These are phyloP conservation scores for Eucalyptus erythrocorys DNA, from an alignment of 345 rosid genomes.

Conservation along the genomic window DNA sequence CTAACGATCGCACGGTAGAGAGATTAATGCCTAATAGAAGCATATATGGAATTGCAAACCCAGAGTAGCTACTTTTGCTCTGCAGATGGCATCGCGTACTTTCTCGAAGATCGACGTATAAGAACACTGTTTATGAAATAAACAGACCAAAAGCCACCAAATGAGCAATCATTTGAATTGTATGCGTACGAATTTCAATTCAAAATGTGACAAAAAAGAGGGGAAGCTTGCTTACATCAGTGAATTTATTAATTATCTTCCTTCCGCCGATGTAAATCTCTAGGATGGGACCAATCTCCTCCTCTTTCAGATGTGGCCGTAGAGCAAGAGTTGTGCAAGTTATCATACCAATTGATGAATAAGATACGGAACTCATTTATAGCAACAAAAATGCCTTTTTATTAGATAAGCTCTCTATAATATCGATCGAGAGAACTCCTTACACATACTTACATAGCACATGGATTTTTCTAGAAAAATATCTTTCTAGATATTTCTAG, in stretches of 20 bases:
- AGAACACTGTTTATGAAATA: not conserved
- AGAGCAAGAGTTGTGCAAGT: not conserved
- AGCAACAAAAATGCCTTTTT: no score
- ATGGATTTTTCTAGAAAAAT: accelerated
- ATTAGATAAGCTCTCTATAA: not conserved
- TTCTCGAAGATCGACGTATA: not conserved
- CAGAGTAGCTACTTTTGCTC: not conserved
- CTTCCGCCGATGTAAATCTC: not conserved
- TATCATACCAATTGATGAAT: not conserved
- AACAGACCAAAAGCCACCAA: not conserved
- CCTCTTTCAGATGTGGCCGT: not conserved
- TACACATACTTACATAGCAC: not conserved
- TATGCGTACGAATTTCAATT: not conserved
- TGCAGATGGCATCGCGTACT: not conserved
- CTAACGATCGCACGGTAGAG: no score
- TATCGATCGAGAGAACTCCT: accelerated
- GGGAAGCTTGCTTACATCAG: no score
- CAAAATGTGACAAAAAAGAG: not conserved
- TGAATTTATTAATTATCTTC: not conserved
- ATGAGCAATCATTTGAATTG: not conserved
- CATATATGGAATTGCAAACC: not conserved
- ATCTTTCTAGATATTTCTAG: no score
- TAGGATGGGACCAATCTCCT: not conserved
- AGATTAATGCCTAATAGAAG: no score
- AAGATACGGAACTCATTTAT: accelerated